These are phyloP conservation scores for Acanthochlamys bracteata DNA, from an alignment of 106 monocot genomes.

Conservation along the genomic window DNA sequence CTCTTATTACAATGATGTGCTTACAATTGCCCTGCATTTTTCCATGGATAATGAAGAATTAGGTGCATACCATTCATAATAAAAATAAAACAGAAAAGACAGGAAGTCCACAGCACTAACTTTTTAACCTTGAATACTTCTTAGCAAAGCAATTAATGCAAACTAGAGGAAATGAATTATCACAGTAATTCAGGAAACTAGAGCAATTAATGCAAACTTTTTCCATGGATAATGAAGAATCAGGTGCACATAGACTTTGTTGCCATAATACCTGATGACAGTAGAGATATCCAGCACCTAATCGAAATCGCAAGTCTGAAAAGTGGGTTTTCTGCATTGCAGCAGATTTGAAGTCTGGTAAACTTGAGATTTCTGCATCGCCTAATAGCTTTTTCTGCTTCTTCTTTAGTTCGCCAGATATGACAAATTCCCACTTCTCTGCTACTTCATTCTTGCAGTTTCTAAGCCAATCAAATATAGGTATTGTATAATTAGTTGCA, in stretches of 20 bases:
- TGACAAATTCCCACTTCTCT: slow-evolving; percentile 73
- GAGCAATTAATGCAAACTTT: too few species aligned
- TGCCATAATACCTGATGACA: slow-evolving; percentile 87
- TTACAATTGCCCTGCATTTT: slow-evolving; percentile 81
- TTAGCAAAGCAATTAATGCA: too few species aligned
- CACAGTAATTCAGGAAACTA: too few species aligned
- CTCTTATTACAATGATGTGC: slow-evolving; percentile 74
- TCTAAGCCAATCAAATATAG: slow-evolving; percentile 79
- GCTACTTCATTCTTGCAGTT: slow-evolving; percentile 48
- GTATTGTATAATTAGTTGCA: slow-evolving; percentile 66
- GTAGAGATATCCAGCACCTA: slow-evolving; percentile 88
- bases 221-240: too few species aligned
- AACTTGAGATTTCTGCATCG: slow-evolving; percentile 27
- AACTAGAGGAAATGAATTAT: too few species aligned
- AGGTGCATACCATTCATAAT: too few species aligned
- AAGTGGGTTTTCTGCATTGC: slow-evolving; percentile 70
- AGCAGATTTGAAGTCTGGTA: slow-evolving; percentile 49
- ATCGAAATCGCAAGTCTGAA: slow-evolving; percentile 60
- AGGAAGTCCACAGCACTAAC: too few species aligned
- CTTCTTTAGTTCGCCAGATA: slow-evolving; percentile 63
- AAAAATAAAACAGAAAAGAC: too few species aligned
- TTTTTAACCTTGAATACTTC: too few species aligned
- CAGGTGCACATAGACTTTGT: too few species aligned
- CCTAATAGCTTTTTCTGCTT: slow-evolving; percentile 65
- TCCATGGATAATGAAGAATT: neutral